Evolutionary conservation across 2,329 filamentous ascomycete species (phyloP).

Genomic region (Nothophaeocryptopus gaeumannii): DNA sequence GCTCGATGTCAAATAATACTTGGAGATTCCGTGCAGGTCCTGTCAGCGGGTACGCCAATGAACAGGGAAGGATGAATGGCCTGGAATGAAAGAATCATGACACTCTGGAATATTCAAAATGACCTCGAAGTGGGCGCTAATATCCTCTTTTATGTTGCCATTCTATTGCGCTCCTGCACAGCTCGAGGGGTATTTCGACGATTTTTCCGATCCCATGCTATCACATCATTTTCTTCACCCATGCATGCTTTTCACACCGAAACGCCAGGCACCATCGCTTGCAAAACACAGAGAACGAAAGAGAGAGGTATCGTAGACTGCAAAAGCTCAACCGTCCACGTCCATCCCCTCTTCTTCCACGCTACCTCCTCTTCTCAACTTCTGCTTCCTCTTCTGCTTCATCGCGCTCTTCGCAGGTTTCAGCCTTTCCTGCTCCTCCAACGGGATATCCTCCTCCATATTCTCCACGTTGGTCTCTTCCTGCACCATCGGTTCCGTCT

Average conservation of each 20-base stretch:
- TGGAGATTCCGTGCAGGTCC: too few species aligned
- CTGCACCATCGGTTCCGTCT: slow-evolving; percentile 50
- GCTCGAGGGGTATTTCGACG: too few species aligned
- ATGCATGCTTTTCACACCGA: background rate
- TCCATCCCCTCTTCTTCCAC: slow-evolving; percentile 40
- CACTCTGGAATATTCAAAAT: too few species aligned
- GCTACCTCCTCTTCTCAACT: slow-evolving; percentile 44
- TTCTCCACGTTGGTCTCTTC: slow-evolving; percentile 59
- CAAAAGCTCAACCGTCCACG: slow-evolving; percentile 36
- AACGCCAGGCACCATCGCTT: slow-evolving; percentile 14
- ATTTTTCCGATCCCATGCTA: too few species aligned
- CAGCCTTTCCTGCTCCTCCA: slow-evolving; percentile 34
- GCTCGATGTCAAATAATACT: too few species aligned
- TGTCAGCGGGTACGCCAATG: too few species aligned
- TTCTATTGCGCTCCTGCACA: too few species aligned
- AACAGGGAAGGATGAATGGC: too few species aligned
- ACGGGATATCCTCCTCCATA: slow-evolving; percentile 50
- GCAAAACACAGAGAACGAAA: background rate
- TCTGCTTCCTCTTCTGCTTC: slow-evolving; percentile 48
- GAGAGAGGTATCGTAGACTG: background rate
- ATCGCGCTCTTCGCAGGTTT: slow-evolving; percentile 37
- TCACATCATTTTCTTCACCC: too few species aligned
- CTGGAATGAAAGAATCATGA: too few species aligned
- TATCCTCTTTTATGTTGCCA: too few species aligned
- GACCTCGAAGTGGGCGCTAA: too few species aligned